phyloP scores from a whole-genome alignment of 1,284 basidiomycete genomes.

The Bondarzewia mesenterica region DNA sequence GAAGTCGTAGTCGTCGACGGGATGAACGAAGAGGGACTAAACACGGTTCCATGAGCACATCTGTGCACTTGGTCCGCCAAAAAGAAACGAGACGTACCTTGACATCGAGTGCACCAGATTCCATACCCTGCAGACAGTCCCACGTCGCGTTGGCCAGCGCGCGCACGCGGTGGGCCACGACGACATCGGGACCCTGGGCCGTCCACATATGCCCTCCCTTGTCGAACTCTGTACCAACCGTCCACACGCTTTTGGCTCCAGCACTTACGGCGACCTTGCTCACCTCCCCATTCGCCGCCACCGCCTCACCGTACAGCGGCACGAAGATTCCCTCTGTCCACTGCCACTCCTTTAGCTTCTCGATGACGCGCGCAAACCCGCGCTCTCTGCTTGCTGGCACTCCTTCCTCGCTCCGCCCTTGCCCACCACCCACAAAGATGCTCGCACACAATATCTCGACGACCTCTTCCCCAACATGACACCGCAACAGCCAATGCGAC shows the following conservation, averaged over 20 bases:
- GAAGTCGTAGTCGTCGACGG: slow-evolving; percentile 81
- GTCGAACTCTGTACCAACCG: slow-evolving; percentile 78
- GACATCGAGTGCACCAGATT: slow-evolving; percentile 38
- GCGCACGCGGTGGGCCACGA: slow-evolving; percentile 65
- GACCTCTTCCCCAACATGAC: slow-evolving; percentile 68
- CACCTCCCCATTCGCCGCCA: slow-evolving; percentile 9
- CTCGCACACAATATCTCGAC: slow-evolving; percentile 80
- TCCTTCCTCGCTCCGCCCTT: slow-evolving; percentile 19
- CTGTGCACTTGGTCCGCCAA: background rate
- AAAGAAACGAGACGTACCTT: slow-evolving; percentile 31
- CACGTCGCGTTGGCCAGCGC: slow-evolving; percentile 71
- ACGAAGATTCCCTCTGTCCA: slow-evolving; percentile 66
- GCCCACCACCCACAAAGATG: slow-evolving; percentile 41
- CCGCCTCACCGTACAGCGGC: slow-evolving; percentile 43
- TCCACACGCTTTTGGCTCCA: slow-evolving; percentile 61
- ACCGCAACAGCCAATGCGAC: slow-evolving; percentile 77
- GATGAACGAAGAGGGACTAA: slow-evolving; percentile 79
- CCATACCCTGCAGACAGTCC: slow-evolving; percentile 36
- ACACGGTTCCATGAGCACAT: background rate
- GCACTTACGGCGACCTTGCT: slow-evolving; percentile 29
- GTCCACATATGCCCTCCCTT: slow-evolving; percentile 74
- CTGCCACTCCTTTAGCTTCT: slow-evolving; percentile 77
- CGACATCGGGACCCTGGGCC: slow-evolving; percentile 45
- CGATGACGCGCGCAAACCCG: slow-evolving; percentile 77
- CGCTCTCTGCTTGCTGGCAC: slow-evolving; percentile 66